These are phyloP conservation scores for Pilasporangium apinafurcum DNA, from an alignment of 352 stramenopile species.

Conservation along the genomic window DNA sequence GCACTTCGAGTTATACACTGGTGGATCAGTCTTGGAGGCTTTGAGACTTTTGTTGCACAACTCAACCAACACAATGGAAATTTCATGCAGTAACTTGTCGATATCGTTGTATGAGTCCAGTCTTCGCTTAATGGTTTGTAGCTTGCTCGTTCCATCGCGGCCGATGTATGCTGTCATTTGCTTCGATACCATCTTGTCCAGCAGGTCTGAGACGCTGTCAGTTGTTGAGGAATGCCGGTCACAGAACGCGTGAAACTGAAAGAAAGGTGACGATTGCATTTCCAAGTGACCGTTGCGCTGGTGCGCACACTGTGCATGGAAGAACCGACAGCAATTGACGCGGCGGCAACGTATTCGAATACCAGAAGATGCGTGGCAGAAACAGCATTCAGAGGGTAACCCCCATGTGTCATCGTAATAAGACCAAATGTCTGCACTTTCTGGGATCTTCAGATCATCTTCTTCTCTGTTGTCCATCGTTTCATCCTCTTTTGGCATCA, in stretches of 20 bases:
- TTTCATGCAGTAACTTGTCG: conserved; percentile 27
- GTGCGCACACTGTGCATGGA: conserved; percentile 60
- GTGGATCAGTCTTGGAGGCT: conserved; percentile 35
- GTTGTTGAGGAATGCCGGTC: conserved; percentile 61
- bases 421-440: neutral
- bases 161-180: conserved; percentile 38
- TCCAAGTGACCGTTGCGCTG: conserved; percentile 26
- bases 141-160: conserved; percentile 40
- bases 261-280: conserved; percentile 10
- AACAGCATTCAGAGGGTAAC: conserved; percentile 29
- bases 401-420: conserved; percentile 8
- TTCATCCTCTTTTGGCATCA: neutral
- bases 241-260: conserved; percentile 60
- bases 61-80: conserved; percentile 35
- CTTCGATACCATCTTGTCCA: conserved; percentile 48
- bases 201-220: conserved; percentile 24
- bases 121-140: conserved; percentile 36
- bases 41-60: conserved; percentile 47
- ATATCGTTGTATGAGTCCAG: conserved; percentile 29
- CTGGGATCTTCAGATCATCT: neutral
- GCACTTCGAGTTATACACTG: conserved; percentile 50
- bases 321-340: conserved; percentile 44
- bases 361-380: conserved; percentile 29
- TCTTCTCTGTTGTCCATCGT: neutral
- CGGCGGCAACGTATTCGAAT: conserved; percentile 55